Percentiles rank a stretch among this genome's conserved stretches.
Evolutionary conservation across 345 rosid species (phyloP).

Genomic region (Murraya paniculata): DNA sequence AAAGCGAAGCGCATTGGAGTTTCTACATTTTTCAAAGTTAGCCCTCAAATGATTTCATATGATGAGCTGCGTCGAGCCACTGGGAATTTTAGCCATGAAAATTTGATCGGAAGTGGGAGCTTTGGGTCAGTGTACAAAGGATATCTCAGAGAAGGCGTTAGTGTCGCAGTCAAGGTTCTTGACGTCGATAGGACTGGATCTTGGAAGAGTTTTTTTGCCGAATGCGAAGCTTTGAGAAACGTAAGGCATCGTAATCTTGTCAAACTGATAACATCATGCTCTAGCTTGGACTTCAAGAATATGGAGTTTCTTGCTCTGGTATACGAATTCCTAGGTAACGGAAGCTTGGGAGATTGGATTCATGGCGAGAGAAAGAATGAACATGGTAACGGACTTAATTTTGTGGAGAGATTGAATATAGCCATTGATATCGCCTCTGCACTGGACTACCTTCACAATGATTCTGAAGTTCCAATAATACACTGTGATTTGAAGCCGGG

Average conservation of each 20-base stretch:
- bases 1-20: not conserved
- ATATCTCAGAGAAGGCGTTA: no score
- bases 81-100: slow-evolving; percentile 26
- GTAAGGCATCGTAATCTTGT: slow-evolving; percentile 53
- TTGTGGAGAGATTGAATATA: slow-evolving; percentile 43
- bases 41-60: slow-evolving; percentile 39
- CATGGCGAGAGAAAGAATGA: slow-evolving; percentile 27
- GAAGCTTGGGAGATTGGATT: slow-evolving; percentile 49
- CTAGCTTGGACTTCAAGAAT: slow-evolving; percentile 39
- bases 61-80: slow-evolving; percentile 46
- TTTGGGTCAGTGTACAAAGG: slow-evolving; percentile 38
- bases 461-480: slow-evolving; percentile 36
- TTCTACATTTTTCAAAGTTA: slow-evolving; percentile 9
- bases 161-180: slow-evolving; percentile 7
- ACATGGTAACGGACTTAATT: slow-evolving; percentile 32
- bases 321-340: slow-evolving; percentile 43
- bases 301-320: slow-evolving; percentile 51
- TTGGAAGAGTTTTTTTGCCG: slow-evolving; percentile 43
- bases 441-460: slow-evolving; percentile 48
- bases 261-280: slow-evolving; percentile 52
- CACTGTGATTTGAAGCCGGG: slow-evolving; percentile 55
- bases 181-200: slow-evolving; percentile 32
- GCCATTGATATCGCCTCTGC: slow-evolving; percentile 45
- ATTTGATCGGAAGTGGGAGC: slow-evolving; percentile 48
- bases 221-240: slow-evolving; percentile 47